These are phyloP conservation scores for Tetrastigma voinierianum DNA, from an alignment of 164 flowering plant species.

Conservation along the genomic window DNA sequence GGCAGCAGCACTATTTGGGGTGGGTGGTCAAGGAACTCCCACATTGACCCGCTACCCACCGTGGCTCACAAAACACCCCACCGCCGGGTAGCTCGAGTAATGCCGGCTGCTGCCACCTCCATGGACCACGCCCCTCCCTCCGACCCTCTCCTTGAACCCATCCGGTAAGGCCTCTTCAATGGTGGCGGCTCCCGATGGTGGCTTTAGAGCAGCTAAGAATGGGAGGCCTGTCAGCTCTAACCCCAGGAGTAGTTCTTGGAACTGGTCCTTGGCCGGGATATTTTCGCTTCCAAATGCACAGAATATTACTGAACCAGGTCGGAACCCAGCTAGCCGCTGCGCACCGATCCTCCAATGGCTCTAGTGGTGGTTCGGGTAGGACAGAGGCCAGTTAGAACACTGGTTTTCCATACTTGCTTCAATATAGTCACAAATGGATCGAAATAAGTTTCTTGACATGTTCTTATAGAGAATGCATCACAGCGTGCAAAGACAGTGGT, in stretches of 20 bases:
- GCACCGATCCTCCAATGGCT: constrained; percentile 25
- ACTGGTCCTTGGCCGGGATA: constrained; percentile 19
- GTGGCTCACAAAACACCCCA: too few species aligned
- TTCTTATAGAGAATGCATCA: neutral
- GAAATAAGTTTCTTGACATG: constrained; percentile 23
- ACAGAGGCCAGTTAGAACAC: constrained; percentile 35
- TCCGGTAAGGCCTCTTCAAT: constrained; percentile 35
- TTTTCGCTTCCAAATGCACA: constrained; percentile 46
- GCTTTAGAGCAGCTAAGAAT: constrained; percentile 31
- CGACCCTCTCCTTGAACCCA: constrained; percentile 29
- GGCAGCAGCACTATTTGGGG: constrained; percentile 51
- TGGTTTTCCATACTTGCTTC: constrained; percentile 14
- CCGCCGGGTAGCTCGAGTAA: constrained; percentile 36
- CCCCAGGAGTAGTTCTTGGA: constrained; percentile 37
- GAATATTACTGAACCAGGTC: constrained; percentile 17
- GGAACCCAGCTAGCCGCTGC: constrained; percentile 22
- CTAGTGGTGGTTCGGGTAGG: constrained; percentile 21
- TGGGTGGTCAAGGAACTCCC: too few species aligned
- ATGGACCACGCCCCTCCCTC: constrained; percentile 30
- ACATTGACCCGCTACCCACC: too few species aligned
- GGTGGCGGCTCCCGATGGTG: constrained; percentile 26
- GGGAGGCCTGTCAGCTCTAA: constrained; percentile 37
- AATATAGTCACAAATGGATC: constrained; percentile 21
- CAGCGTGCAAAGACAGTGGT: constrained; percentile 4
- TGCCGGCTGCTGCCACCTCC: constrained; percentile 40